These are phyloP conservation scores for Sporothrix pallida DNA, from an alignment of 2,329 filamentous ascomycete genomes.

Conservation along the genomic window DNA sequence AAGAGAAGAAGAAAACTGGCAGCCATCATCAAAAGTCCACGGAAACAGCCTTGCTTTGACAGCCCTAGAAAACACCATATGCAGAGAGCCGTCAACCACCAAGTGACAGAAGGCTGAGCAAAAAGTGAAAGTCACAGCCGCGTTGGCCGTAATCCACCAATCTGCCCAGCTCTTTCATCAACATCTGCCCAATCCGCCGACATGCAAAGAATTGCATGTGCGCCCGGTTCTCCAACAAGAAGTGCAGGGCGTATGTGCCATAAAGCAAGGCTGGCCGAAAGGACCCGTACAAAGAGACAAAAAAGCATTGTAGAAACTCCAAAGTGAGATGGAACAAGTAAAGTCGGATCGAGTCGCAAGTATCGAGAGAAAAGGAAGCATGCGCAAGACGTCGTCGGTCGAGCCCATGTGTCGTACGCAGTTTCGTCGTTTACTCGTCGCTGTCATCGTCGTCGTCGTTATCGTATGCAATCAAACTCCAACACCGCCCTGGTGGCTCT, in stretches of 20 bases:
- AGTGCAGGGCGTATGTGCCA: not conserved
- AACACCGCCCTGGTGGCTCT: not conserved
- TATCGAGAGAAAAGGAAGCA: not conserved
- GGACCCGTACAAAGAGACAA: not conserved
- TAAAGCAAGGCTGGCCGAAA: not conserved
- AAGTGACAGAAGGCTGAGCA: too few species aligned
- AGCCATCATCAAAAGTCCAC: not conserved
- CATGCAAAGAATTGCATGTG: too few species aligned
- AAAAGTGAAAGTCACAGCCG: too few species aligned
- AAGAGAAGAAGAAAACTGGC: not conserved
- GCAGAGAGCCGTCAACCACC: too few species aligned
- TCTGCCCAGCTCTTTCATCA: too few species aligned
- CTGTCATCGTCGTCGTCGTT: constrained; percentile 26
- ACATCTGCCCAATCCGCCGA: too few species aligned
- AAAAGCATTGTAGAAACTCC: constrained; percentile 12
- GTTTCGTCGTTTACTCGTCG: constrained; percentile 14
- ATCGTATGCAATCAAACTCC: constrained; percentile 17
- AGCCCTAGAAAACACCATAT: not conserved
- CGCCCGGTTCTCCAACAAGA: not conserved
- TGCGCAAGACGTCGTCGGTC: not conserved
- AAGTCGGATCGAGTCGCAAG: not conserved
- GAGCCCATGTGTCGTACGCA: not conserved
- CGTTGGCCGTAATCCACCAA: too few species aligned
- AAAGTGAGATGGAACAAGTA: not conserved
- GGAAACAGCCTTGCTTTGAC: not conserved